These are phyloP conservation scores for Schrenkiella parvula DNA, from an alignment of 345 rosid species.

Conservation along the genomic window DNA sequence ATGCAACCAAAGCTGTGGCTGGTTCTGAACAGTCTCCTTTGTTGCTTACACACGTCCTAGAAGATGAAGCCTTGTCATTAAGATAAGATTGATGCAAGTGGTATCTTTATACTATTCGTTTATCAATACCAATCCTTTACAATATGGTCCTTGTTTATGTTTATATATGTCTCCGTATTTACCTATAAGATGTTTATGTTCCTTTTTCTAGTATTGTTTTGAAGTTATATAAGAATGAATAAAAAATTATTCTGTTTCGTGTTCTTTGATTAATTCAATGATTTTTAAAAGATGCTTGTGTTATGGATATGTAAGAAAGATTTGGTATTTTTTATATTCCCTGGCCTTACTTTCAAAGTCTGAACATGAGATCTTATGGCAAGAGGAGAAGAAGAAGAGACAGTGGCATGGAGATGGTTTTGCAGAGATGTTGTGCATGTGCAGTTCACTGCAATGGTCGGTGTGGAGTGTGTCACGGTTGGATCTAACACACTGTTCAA, in stretches of 20 bases:
- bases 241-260: background rate
- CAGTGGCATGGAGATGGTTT: slow-evolving; percentile 5
- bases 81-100: background rate
- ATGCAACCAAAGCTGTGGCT: background rate
- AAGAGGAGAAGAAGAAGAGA: background rate
- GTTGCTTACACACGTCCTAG: background rate
- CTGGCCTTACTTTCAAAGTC: background rate
- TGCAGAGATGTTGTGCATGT: slow-evolving; percentile 23
- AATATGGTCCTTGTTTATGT: background rate
- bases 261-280: background rate
- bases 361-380: background rate
- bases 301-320: background rate
- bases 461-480: slow-evolving; percentile 44
- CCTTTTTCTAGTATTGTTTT: background rate
- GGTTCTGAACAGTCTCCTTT: background rate
- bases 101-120: background rate
- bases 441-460: slow-evolving; percentile 44
- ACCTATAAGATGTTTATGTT: background rate
- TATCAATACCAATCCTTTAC: background rate
- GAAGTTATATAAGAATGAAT: background rate
- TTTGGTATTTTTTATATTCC: background rate
- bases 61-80: background rate
- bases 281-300: background rate
- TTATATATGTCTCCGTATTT: background rate
- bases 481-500: slow-evolving; percentile 38